Conservation (phyloP, 78 protist species). For the Dictyostelium intermedium region DNA sequence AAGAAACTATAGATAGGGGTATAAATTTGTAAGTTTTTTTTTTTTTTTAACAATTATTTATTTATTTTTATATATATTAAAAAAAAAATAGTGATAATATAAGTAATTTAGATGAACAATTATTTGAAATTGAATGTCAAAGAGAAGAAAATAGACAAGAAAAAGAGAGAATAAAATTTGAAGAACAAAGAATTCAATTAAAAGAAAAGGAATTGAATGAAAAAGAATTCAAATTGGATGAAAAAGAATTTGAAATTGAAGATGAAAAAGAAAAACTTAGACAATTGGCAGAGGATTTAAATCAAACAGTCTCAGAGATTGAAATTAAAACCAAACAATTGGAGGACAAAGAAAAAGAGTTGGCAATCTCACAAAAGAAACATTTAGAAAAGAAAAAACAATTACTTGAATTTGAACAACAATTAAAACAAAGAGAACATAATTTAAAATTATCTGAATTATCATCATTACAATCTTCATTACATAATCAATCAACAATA, state of each 20-base stretch:
- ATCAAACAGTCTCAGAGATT: background rate
- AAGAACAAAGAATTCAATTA: background rate
- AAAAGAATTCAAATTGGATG: constrained; percentile 56
- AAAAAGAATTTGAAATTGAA: constrained; percentile 15
- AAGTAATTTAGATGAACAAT: constrained; percentile 40
- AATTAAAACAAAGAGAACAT: constrained; percentile 33
- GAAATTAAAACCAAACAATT: background rate
- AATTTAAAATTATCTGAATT: constrained; percentile 35
- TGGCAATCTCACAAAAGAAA: background rate
- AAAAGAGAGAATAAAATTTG: background rate
- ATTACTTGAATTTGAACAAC: background rate
- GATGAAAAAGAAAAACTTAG: constrained; percentile 16
- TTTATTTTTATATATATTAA: background rate
- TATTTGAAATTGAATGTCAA: constrained; percentile 41
- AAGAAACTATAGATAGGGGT: background rate
- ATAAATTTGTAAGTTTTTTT: constrained; percentile 1
- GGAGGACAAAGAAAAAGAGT: constrained; percentile 20
- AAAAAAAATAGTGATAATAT: background rate
- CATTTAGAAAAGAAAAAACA: constrained; percentile 16
- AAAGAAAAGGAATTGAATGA: constrained; percentile 35
- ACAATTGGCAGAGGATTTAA: constrained; percentile 8
- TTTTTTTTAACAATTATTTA: background rate
- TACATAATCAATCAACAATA: background rate
- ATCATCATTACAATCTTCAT: background rate
- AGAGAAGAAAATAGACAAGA: constrained; percentile 45